These are phyloP conservation scores for Rhizopus microsporus DNA, from an alignment of 371 early-diverging fungal genomes.

Conservation along the genomic window DNA sequence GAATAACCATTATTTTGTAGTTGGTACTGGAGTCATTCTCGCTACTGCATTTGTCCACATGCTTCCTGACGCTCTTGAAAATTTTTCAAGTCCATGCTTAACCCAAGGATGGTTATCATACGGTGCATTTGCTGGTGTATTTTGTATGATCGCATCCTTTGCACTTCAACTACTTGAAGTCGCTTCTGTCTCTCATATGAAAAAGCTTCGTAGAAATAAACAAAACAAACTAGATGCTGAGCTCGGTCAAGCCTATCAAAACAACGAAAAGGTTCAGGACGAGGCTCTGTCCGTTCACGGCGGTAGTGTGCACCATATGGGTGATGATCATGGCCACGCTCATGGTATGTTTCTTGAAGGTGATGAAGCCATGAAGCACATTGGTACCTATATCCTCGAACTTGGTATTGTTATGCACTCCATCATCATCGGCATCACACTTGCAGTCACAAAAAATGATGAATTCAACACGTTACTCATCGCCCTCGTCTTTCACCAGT, in stretches of 20 bases:
- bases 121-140: conserved; percentile 47
- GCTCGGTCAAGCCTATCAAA: conserved; percentile 1
- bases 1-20: conserved; percentile 12
- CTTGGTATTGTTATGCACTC: conserved; percentile 86
- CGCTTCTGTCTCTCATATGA: conserved; percentile 32
- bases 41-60: conserved; percentile 54
- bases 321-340: conserved; percentile 53
- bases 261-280: background rate
- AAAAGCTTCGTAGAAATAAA: conserved; percentile 18
- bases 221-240: conserved; percentile 10
- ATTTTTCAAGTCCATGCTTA: conserved; percentile 45
- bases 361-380: conserved; percentile 29
- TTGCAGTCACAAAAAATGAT: conserved; percentile 67
- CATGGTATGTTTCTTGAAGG: conserved; percentile 47
- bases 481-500: conserved; percentile 87
- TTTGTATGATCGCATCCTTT: conserved; percentile 49
- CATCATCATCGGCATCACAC: conserved; percentile 81
- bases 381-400: conserved; percentile 72
- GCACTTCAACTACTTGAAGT: conserved; percentile 46
- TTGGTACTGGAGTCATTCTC: conserved; percentile 50
- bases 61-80: conserved; percentile 43
- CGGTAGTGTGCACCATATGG: conserved; percentile 8
- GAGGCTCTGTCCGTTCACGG: background rate
- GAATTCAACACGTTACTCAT: conserved; percentile 72
- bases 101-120: conserved; percentile 35